Conservation (phyloP, 176 grass and related monocot species). For the Triticum dicoccoides region DNA sequence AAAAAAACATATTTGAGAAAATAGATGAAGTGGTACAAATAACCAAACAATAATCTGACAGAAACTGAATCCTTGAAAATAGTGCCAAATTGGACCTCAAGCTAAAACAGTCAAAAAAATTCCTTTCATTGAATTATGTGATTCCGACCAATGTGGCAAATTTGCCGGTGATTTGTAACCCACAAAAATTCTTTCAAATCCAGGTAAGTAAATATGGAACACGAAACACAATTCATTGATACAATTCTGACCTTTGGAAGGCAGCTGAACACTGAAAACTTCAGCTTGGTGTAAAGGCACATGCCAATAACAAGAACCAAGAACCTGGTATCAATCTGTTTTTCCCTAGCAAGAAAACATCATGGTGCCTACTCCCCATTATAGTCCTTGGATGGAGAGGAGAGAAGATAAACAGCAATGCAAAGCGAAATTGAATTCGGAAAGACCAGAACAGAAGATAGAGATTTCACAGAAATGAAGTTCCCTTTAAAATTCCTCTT, state of each 20-base stretch:
- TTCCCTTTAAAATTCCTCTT: constrained; percentile 6
- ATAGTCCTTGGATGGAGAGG: not conserved
- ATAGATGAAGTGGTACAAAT: not conserved
- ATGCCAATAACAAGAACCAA: constrained; percentile 32
- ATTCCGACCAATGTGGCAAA: not conserved
- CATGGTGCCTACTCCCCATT: constrained; percentile 30
- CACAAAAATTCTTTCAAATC: constrained; percentile 7
- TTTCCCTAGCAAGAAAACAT: constrained; percentile 37
- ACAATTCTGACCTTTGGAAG: constrained; percentile 13
- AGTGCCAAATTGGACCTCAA: not conserved
- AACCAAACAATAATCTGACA: not conserved
- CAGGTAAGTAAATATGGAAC: not conserved
- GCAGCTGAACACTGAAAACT: not conserved
- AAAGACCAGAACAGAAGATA: constrained; percentile 6
- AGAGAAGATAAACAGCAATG: constrained; percentile 5
- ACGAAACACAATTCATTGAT: not conserved
- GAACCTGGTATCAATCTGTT: constrained; percentile 19
- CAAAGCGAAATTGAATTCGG: constrained; percentile 1
- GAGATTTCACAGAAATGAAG: not conserved
- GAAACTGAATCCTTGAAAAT: not conserved
- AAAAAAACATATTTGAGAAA: not conserved
- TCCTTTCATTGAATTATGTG: not conserved
- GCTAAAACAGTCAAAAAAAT: not conserved
- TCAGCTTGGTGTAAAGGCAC: constrained; percentile 31
- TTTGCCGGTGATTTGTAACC: not conserved